Evolutionary conservation across 2,329 filamentous ascomycete species (phyloP), one percentile per base, ranked within the genome.

Genomic region (Colletotrichum tamarilloi): DNA sequence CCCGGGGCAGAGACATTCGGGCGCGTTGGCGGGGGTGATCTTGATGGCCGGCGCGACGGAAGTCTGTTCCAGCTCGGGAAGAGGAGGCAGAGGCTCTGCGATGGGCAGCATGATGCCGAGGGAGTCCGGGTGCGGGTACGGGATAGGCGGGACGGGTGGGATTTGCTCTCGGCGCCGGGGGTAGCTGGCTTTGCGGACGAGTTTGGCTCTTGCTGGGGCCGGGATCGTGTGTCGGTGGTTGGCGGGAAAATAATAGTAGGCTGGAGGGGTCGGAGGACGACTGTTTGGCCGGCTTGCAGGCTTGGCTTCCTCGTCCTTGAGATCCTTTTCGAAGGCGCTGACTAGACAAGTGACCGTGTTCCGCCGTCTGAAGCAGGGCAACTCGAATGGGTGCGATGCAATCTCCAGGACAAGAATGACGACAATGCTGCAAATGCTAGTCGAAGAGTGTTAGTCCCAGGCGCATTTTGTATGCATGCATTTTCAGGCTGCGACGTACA

Each of bases 371-470:
- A 77, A 72, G 60, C 74, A 76, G 24, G 77, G 77, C 1, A 78
- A 67, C n/a, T 78, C 75, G 35, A 78, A 78, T 11, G 77, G 77
- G 8, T 75, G 75, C 1, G 75, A 38, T 30, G 75, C 75, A 46
- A 76, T 75, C 38, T 77, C 77, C 32, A 75, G 69, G n/a, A 75
- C 57, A 22, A 76, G 75, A 35, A 76, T 68, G 46, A 77, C 67
- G 55, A 77, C 67, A 30, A 66, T 68, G 32, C 46, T 59, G 30
- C 42, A 46, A 9, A n/a, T 30, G 5, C 72, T 74, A 14, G 19
- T 49, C 19, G 19, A 5, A 4, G 14, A 38, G 22, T 5, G 14
- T 58, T 32, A 66, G 32, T 32, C 4, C 19, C 9, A 22, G 42
- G 2, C 22, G 24, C 12, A 24, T 11, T 68, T 35, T 9, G 12